Conservation (phyloP, 371 early-diverging fungal genomes). For the Parasitella parasitica region DNA sequence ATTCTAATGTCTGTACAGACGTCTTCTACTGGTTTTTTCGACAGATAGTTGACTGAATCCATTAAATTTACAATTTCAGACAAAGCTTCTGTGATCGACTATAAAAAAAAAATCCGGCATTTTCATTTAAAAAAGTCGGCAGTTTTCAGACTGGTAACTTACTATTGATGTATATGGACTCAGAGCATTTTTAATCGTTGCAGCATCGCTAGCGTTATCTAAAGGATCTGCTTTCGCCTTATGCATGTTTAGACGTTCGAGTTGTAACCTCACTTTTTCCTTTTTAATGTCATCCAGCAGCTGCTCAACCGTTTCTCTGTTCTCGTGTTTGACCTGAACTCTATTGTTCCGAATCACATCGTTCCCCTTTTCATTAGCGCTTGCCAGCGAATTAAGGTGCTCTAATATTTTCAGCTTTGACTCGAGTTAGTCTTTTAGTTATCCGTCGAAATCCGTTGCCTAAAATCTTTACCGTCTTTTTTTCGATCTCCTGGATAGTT, state of each 20-base stretch:
- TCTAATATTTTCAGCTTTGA: background rate
- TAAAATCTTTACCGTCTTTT: background rate
- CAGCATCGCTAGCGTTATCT: background rate
- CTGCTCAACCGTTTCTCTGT: background rate
- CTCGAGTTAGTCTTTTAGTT: background rate
- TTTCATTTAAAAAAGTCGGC: too few species aligned
- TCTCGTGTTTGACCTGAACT: background rate
- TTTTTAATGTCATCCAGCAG: background rate
- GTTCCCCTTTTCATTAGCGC: background rate
- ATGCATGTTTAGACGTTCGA: background rate
- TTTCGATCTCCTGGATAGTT: background rate
- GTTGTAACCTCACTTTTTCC: background rate
- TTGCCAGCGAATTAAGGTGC: background rate
- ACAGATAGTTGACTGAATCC: background rate
- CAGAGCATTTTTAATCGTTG: background rate
- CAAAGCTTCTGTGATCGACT: background rate
- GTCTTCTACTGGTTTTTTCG: background rate
- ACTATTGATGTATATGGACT: constrained; percentile 1
- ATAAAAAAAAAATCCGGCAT: background rate
- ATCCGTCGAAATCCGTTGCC: too few species aligned
- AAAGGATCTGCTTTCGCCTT: background rate
- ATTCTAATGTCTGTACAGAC: constrained; percentile 3
- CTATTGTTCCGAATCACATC: background rate
- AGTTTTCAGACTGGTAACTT: too few species aligned
- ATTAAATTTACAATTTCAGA: background rate